phyloP scores from a whole-genome alignment of 257 asterid genomes.

The Primulina eburnea region DNA sequence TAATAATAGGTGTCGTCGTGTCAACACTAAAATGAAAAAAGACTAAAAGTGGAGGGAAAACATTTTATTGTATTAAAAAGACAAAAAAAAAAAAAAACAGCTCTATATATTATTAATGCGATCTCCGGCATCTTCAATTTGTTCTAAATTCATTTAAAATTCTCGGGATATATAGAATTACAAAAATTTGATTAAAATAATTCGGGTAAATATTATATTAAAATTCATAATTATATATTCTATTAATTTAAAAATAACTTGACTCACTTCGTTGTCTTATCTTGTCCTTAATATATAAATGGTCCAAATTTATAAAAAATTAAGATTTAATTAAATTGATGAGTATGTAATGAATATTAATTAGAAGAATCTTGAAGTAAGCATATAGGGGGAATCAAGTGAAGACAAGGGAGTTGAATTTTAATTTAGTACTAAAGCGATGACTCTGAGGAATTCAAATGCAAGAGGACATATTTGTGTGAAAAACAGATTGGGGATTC shows the following conservation, averaged over 20 bases:
- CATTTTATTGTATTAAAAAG: too few relatives aligned
- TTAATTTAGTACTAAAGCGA: slow-evolving; percentile 32
- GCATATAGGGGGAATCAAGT: slow-evolving; percentile 46
- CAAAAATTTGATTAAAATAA: too few relatives aligned
- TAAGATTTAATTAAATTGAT: slow-evolving; percentile 21
- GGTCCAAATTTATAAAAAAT: slow-evolving; percentile 30
- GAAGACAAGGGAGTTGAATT: slow-evolving; percentile 31
- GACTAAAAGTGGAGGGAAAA: too few relatives aligned
- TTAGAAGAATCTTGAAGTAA: slow-evolving; percentile 52
- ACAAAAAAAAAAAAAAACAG: too few relatives aligned
- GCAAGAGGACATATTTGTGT: slow-evolving; percentile 44
- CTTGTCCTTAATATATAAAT: slow-evolving; percentile 38
- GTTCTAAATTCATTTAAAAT: too few relatives aligned
- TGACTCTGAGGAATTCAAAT: slow-evolving; percentile 50
- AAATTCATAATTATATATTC: too few relatives aligned
- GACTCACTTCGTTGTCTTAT: slow-evolving; percentile 40
- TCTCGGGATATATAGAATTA: background rate
- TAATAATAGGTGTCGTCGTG: too few relatives aligned
- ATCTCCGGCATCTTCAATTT: background rate
- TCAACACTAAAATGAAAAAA: too few relatives aligned
- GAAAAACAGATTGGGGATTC: slow-evolving; percentile 34
- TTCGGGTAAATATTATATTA: too few relatives aligned
- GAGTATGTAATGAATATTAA: slow-evolving; percentile 31
- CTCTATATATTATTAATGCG: too few relatives aligned
- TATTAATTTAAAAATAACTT: background rate